Evolutionary conservation across 2,329 filamentous ascomycete species (phyloP).

Genomic region (Gnomoniopsis smithogilvyi): DNA sequence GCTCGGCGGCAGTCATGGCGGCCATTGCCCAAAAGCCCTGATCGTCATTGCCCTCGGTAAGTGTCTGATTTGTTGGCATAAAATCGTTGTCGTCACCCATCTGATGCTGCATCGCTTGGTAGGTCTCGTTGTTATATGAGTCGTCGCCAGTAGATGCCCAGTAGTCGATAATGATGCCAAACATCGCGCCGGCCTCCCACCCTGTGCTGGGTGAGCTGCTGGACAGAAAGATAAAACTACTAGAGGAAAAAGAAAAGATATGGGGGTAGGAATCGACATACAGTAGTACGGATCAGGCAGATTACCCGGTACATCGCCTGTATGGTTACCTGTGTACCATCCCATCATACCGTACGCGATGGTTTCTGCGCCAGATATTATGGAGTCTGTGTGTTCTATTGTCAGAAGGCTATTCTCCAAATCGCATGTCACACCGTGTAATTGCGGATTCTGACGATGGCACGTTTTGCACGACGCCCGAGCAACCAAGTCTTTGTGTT

Average conservation of each 20-base stretch:
- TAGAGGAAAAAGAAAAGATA: neutral
- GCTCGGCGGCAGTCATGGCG: slow-evolving; percentile 65
- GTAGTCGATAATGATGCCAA: slow-evolving; percentile 62
- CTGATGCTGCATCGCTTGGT: slow-evolving; percentile 50
- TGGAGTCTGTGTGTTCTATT: slow-evolving; percentile 19
- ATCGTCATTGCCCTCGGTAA: slow-evolving; percentile 62
- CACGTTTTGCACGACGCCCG: neutral
- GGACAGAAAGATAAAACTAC: neutral
- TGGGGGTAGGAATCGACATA: neutral
- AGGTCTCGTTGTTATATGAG: slow-evolving; percentile 54
- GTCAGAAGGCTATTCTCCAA: neutral
- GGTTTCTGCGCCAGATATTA: slow-evolving; percentile 35
- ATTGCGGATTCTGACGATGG: neutral
- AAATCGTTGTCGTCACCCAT: slow-evolving; percentile 50
- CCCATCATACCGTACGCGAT: slow-evolving; percentile 42
- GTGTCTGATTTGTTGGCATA: slow-evolving; percentile 52
- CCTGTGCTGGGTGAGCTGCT: slow-evolving; percentile 3
- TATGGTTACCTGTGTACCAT: slow-evolving; percentile 44
- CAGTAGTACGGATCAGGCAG: slow-evolving; percentile 58
- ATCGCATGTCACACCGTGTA: neutral
- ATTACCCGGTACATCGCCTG: slow-evolving; percentile 44
- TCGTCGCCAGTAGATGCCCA: slow-evolving; percentile 60
- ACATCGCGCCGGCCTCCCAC: slow-evolving; percentile 65
- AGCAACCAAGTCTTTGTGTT: too few species aligned
- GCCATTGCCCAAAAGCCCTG: slow-evolving; percentile 69